Evolutionary conservation across 805 yeast genomes (phyloP).

Genomic region (Yarrowia sp.): DNA sequence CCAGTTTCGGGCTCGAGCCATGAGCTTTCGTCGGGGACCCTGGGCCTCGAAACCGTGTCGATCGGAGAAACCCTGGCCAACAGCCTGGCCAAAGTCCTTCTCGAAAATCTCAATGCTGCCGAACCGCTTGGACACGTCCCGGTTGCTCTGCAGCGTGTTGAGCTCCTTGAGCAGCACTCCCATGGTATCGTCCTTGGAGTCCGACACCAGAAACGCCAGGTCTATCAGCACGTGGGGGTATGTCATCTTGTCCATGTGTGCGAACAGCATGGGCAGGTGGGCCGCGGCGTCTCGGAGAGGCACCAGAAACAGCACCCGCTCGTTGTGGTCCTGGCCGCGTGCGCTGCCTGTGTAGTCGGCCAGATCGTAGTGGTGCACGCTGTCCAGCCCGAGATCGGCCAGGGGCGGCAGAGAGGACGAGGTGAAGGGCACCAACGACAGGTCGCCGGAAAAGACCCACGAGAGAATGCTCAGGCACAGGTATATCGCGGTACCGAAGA

Average conservation of each 20-base stretch:
- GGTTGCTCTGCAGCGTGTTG: constrained; percentile 61
- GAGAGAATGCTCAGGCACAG: constrained; percentile 13
- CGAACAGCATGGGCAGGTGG: constrained; percentile 85
- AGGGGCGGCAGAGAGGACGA: constrained; percentile 14
- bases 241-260: constrained; percentile 72
- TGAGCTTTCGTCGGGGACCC: constrained; percentile 90
- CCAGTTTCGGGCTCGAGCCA: constrained; percentile 98
- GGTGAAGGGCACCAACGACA: constrained; percentile 24
- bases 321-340: constrained; percentile 76
- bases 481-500: constrained; percentile 8
- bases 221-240: constrained; percentile 88
- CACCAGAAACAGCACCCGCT: constrained; percentile 78
- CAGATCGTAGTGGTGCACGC: constrained; percentile 72
- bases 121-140: constrained; percentile 60
- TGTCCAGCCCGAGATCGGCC: constrained; percentile 17
- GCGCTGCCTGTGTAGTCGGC: constrained; percentile 60
- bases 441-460: constrained; percentile 23
- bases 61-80: constrained; percentile 92
- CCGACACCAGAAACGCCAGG: constrained; percentile 81
- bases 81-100: constrained; percentile 89
- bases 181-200: constrained; percentile 85
- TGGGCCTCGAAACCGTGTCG: constrained; percentile 97
- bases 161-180: constrained; percentile 59
- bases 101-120: constrained; percentile 84
- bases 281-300: constrained; percentile 91